Percentiles rank a stretch among this genome's conserved stretches.
phyloP scores from a whole-genome alignment of 2,329 filamentous ascomycete genomes.

The Fusarium nodosum region DNA sequence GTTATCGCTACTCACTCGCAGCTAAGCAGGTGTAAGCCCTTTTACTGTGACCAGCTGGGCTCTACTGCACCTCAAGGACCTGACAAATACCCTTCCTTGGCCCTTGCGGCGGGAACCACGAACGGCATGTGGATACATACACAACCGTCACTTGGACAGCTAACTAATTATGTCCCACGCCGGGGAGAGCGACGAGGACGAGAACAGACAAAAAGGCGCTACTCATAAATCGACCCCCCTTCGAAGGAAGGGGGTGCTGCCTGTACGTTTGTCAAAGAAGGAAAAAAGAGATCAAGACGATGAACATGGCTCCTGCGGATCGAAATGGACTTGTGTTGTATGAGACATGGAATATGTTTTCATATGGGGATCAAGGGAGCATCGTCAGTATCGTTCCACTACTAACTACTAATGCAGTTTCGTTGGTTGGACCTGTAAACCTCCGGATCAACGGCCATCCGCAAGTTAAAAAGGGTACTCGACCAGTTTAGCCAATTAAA shows the following conservation, averaged over 20 bases:
- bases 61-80: constrained; percentile 1
- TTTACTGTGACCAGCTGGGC: background rate
- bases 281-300: constrained; percentile 19
- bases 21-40: background rate
- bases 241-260: background rate
- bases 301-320: constrained; percentile 14
- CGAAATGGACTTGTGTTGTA: constrained; percentile 24
- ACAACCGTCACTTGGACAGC: constrained; percentile 29
- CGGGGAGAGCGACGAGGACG: constrained; percentile 31
- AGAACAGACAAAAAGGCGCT: constrained; percentile 25
- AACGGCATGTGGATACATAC: constrained; percentile 38
- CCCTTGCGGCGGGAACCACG: constrained; percentile 24
- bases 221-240: constrained; percentile 21
- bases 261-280: background rate
- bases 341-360: constrained; percentile 19
- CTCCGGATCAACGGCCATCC: constrained; percentile 36
- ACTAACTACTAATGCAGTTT: background rate
- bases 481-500: constrained; percentile 18
- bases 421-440: constrained; percentile 8
- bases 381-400: constrained; percentile 1
- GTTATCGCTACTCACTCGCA: constrained; percentile 5
- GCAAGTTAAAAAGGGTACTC: constrained; percentile 21
- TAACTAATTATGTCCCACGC: constrained; percentile 16
- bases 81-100: constrained; percentile 7
- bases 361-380: constrained; percentile 24